Evolutionary conservation across 192 early-diverging fungal species (phyloP), one percentile per base, ranked within the genome.

Genomic region (Geranomyces variabilis): DNA sequence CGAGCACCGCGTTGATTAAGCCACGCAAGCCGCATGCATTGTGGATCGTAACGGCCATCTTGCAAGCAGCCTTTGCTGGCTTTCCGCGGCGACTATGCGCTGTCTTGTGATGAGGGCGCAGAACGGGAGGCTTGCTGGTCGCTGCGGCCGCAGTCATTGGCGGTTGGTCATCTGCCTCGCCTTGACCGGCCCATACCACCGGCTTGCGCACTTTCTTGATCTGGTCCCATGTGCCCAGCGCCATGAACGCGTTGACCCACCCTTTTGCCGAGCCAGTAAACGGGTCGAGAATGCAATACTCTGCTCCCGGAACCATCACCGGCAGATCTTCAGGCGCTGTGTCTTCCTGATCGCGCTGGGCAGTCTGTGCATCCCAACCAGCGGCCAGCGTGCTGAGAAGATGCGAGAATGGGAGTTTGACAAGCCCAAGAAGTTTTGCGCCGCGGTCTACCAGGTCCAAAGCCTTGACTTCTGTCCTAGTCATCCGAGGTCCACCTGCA

Each of bases 231-330:
- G 70, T 77, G 9, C 81, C 81, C n/a, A 80, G 28, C 4, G 73
- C 68, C 53, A 83, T 21, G 46, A 67, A 73, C n/a, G 67, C 69
- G 5, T 29, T 74, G 15, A 80, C 63, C 81, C 78, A 83, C 24
- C 81, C 81, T 56, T 76, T 79, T 29, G 70, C 43, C 33, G 53
- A 51, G 29, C 81, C 78, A 34, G 57, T 56, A 60, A 83, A 78
- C 14, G 81, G 81, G 66, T 83, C 81, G 34, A 77, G 24, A 63
- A 83, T 75, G 30, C 51, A 43, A 64, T 83, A 80, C 56, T 83
- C 81, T 7, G 78, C 69, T 34, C 78, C 78, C 10, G 81, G 81
- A 14, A 83, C 28, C 70, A 79, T 49, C 30, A 82, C 33, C 7
- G 77, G 77, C n/a, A 41, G 14, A 6, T 29, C 36, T 10, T 28